Percentiles rank a stretch among this genome's conserved stretches.
These are phyloP conservation scores for Candida boidinii DNA, from an alignment of 805 yeast genomes.

Conservation along the genomic window DNA sequence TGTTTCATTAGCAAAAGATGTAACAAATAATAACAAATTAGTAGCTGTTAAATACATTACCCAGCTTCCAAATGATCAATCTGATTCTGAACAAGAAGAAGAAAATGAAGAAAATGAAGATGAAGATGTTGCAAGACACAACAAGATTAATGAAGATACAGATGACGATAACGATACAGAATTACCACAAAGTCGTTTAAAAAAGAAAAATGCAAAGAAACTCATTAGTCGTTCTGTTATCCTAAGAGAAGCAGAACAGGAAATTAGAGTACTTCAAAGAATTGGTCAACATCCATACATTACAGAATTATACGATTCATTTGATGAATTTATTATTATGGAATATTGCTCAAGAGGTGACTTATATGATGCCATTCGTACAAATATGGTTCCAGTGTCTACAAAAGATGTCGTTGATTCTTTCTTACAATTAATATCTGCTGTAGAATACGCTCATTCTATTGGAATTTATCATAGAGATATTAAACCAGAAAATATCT, in stretches of 20 bases:
- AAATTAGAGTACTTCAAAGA: slow-evolving; percentile 54
- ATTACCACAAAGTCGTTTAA: background rate
- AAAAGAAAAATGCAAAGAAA: slow-evolving; percentile 10
- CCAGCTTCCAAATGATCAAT: slow-evolving; percentile 46
- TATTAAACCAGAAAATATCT: slow-evolving; percentile 49
- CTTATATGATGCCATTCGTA: slow-evolving; percentile 68
- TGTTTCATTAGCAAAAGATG: slow-evolving; percentile 81
- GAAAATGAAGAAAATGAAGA: slow-evolving; percentile 10
- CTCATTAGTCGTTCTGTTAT: slow-evolving; percentile 20
- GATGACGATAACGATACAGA: slow-evolving; percentile 9
- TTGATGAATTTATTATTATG: slow-evolving; percentile 47
- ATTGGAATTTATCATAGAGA: slow-evolving; percentile 45
- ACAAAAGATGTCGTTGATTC: slow-evolving; percentile 49
- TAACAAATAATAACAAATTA: slow-evolving; percentile 31
- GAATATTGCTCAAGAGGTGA: slow-evolving; percentile 89
- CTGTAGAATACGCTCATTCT: slow-evolving; percentile 42
- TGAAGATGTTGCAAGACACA: slow-evolving; percentile 19
- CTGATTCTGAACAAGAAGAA: slow-evolving; percentile 25
- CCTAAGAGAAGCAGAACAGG: slow-evolving; percentile 57
- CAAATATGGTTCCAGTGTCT: slow-evolving; percentile 51
- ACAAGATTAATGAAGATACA: slow-evolving; percentile 9
- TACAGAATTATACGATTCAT: slow-evolving; percentile 36
- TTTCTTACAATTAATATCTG: slow-evolving; percentile 39
- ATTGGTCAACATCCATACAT: slow-evolving; percentile 48
- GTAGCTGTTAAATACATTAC: slow-evolving; percentile 85